Base-by-base conservation (phyloP, 176 grass and related monocot genomes). In the Cocos nucifera region DNA sequence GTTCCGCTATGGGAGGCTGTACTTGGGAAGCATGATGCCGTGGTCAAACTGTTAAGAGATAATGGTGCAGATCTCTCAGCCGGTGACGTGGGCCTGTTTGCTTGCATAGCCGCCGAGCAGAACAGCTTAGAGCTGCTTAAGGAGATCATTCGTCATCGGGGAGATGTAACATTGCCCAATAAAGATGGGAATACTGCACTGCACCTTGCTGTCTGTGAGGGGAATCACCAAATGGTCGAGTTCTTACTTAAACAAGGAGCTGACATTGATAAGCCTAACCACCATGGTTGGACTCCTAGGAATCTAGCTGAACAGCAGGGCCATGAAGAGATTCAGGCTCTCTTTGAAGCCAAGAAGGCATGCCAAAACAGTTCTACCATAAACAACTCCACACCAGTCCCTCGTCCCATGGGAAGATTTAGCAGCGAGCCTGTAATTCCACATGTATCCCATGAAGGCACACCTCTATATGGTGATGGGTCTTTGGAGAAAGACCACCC, bases 1-100 rank as follows among this genome's bases (percentile, higher is more conserved):
- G 87, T 88, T 56, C 93, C 93, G 0, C 69, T 98, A 26, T 87
- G 93, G 87, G 93, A 92, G 67, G 93, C 93, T 57, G 14, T 92
- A 27, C 73, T 73, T 77, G 78, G 66, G 10, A 85, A 71, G 54
- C 84, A 92, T n/a, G 67, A 80, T 7, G n/a, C 56, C 25, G 84
- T 92, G 30, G 70, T 70, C 19, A 63, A 88, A n/a, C 16, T 86
- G 24, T 71, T 98, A 28, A 59, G 72, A 8, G n/a, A 81, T 4
- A 69, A 68, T 12, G 79, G 84, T 49, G 93, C 93, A 22, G 58
- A 75, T 18, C 84, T 98, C 18, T 82, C 92, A 27, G 72, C 69
- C 0, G 93, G 85, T 7, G 84, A 98, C 63, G 76, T 65, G 0
- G 70, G 54, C 53, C 24, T 80, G 5, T 98, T 81, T 39, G 73